Percentiles rank a stretch among this genome's conserved stretches.
These are phyloP conservation scores for Eimeria acervulina DNA, from an alignment of 169 alveolate genomes.

Conservation along the genomic window DNA sequence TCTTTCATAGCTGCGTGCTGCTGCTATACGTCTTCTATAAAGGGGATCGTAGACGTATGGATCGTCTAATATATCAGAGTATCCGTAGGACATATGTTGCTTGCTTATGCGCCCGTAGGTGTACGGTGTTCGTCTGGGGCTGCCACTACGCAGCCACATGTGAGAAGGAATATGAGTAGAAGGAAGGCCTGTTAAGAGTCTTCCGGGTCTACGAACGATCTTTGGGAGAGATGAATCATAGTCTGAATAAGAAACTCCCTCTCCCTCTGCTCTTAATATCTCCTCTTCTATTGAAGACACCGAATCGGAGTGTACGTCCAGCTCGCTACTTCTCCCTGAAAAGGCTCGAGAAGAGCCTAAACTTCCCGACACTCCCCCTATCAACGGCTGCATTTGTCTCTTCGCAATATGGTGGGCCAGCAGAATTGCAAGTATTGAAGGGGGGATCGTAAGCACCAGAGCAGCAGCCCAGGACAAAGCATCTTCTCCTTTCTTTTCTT, in stretches of 20 bases:
- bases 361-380: too few species aligned
- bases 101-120: too few species aligned
- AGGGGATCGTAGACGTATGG: not conserved
- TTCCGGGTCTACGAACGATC: too few species aligned
- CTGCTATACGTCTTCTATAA: not conserved
- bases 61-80: not conserved
- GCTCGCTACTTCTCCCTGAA: not conserved
- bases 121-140: too few species aligned
- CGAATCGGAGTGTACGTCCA: not conserved
- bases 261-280: not conserved
- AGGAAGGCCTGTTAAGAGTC: not conserved
- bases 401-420: not conserved
- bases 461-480: conserved; percentile 42
- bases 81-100: not conserved
- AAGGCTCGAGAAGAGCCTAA: not conserved
- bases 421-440: not conserved
- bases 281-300: not conserved
- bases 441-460: not conserved
- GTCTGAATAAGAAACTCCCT: not conserved
- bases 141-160: not conserved
- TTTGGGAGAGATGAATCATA: not conserved
- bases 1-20: too few species aligned
- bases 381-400: not conserved
- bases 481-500: not conserved
- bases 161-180: not conserved